Evolutionary conservation across 306 rosid genomes (phyloP), one percentile per base, ranked within the genome.

Genomic region (Vigna hirtella): DNA sequence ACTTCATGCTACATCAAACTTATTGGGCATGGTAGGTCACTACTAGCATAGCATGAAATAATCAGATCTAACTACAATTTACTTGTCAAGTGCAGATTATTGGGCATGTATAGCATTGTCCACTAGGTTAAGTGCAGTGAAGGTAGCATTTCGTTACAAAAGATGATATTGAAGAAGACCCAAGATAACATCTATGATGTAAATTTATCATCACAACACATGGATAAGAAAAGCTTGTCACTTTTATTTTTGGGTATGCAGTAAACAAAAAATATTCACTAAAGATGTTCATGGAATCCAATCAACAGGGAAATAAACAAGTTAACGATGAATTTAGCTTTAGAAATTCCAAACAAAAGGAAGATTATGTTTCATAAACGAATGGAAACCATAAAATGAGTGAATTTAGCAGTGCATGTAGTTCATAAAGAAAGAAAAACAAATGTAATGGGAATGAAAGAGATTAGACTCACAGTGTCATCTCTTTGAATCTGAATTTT

Each of bases 401-500:
- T 6, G 2, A 17, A 70, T 22, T 4, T 58, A 32, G 4, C 30
- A 43, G 32, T 7, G 16, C 38, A 13, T 30, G 34, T 2, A 50
- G 38, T 49, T 40, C 55, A 38, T 1, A 51, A 14, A 34, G 18
- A 12, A 71, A 30, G 9, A 38, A 36, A 9, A 59, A 15, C 0
- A 7, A 57, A 22, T 47, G 32, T 0, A 49, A 18, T 48, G 7
- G 4, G 32, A 72, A 56, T 48, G 6, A 24, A 77, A 28, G 57
- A 18, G 28, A 68, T 66, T 2, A 72, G 55, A 86, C 91, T 88
- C 65, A 91, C 95, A 76, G 89, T 81, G 68, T 83, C 88, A 5
- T 86, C 94, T 72, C 97, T 88, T 68, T 83, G 88, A 81, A 91
- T 89, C 85, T 87, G 97, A 77, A 93, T 85, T 84, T 89, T 91